Conservation (phyloP, 495 filamentous ascomycete species). For the Neurospora discreta region DNA sequence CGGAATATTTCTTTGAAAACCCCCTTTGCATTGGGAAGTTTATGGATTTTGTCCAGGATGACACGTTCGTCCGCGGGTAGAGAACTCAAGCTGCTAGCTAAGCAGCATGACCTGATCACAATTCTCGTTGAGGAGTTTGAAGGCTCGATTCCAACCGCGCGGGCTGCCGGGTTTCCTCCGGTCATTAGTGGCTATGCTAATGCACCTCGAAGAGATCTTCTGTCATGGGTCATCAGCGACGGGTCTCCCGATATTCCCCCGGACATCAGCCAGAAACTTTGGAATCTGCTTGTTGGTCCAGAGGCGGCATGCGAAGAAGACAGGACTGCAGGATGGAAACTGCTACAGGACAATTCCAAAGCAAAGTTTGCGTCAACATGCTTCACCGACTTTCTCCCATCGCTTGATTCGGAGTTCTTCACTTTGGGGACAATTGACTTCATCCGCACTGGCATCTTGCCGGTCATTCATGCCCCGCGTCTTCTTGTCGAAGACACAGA, state of each 20-base stretch:
- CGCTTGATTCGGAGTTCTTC: conserved; percentile 50
- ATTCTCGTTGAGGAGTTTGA: conserved; percentile 41
- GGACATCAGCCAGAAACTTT: conserved; percentile 51
- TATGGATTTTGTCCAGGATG: conserved; percentile 55
- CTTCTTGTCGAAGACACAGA: conserved; percentile 24
- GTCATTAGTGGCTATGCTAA: conserved; percentile 30
- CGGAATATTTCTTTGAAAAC: conserved; percentile 34
- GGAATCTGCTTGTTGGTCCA: conserved; percentile 55
- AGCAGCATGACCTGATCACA: conserved; percentile 32
- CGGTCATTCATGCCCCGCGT: conserved; percentile 1
- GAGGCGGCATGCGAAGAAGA: conserved; percentile 43
- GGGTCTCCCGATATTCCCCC: conserved; percentile 48
- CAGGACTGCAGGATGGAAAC: conserved; percentile 25
- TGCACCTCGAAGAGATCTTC: conserved; percentile 46
- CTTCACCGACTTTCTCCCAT: conserved; percentile 54
- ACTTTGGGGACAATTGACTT: conserved; percentile 58
- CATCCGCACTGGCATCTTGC: conserved; percentile 37
- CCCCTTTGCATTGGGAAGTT: conserved; percentile 48
- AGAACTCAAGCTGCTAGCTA: conserved; percentile 27
- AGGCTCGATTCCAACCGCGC: conserved; percentile 23
- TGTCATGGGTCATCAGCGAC: conserved; percentile 45
- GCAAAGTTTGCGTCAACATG: conserved; percentile 53
- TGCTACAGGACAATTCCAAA: conserved; percentile 55
- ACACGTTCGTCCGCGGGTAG: conserved; percentile 26
- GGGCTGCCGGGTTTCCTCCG: conserved; percentile 22